These are phyloP conservation scores for Opeltia flavorubescens DNA, from an alignment of 495 filamentous ascomycete genomes.

Conservation along the genomic window DNA sequence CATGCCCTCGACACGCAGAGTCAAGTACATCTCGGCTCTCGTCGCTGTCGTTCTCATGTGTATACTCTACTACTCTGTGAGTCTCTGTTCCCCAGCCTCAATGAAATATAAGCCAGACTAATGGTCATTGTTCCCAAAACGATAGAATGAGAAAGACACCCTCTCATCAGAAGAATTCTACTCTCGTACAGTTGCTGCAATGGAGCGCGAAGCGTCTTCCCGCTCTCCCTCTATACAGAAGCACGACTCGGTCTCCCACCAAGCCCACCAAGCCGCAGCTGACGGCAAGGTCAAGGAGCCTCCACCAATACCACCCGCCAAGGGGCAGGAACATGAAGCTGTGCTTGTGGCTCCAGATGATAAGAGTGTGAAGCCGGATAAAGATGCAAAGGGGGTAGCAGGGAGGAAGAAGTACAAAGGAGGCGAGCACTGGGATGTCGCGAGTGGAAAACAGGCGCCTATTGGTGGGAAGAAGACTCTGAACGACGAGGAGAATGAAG, in stretches of 20 bases:
- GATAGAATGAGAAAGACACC: conserved; percentile 28
- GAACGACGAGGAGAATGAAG: conserved; percentile 10
- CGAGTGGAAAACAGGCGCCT: conserved; percentile 25
- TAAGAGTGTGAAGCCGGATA: conserved; percentile 30
- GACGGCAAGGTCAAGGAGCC: background rate
- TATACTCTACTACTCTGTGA: conserved; percentile 49
- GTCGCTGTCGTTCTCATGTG: conserved; percentile 42
- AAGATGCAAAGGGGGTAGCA: conserved; percentile 42
- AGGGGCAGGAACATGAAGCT: background rate
- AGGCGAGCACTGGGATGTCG: conserved; percentile 19
- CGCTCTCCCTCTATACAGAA: too few species aligned
- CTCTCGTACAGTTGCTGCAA: conserved; percentile 32
- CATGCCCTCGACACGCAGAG: conserved; percentile 61
- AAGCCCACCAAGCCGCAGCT: background rate
- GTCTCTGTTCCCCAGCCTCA: background rate
- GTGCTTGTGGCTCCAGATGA: background rate
- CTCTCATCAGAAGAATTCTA: conserved; percentile 37
- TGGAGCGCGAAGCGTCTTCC: conserved; percentile 28
- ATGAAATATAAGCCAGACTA: background rate
- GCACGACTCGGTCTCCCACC: conserved; percentile 7
- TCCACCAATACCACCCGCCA: background rate
- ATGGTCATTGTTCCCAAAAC: background rate
- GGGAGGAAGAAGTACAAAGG: conserved; percentile 49
- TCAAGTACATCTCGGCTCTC: conserved; percentile 44
- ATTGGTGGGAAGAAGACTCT: conserved; percentile 7